phyloP scores from a whole-genome alignment of 1,284 basidiomycete genomes.

The Exobasidium cylindrosporum region DNA sequence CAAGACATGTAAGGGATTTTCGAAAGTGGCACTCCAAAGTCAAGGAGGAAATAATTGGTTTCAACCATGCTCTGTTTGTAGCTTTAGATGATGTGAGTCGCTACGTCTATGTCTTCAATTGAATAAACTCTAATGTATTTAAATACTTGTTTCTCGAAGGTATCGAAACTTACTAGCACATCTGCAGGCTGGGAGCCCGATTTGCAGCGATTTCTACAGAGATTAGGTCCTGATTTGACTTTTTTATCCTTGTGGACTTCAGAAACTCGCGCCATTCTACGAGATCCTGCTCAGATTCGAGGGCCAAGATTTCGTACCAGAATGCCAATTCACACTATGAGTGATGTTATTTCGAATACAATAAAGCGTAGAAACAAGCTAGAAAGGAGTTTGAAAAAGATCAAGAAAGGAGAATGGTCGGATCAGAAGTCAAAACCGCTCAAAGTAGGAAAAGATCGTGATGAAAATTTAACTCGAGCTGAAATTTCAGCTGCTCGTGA shows the following conservation, averaged over 20 bases:
- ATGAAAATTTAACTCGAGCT: slow-evolving; percentile 9
- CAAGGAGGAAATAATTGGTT: slow-evolving; percentile 17
- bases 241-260: slow-evolving; percentile 49
- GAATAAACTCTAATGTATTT: neutral
- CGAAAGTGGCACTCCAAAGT: slow-evolving; percentile 44
- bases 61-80: neutral
- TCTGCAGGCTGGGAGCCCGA: slow-evolving; percentile 53
- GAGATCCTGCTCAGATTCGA: slow-evolving; percentile 46
- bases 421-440: neutral
- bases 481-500: slow-evolving; percentile 15
- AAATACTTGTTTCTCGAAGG: slow-evolving; percentile 28
- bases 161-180: slow-evolving; percentile 41
- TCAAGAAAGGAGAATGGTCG: neutral
- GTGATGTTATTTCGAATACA: slow-evolving; percentile 12
- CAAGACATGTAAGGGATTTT: slow-evolving; percentile 50
- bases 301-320: slow-evolving; percentile 19
- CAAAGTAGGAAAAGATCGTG: neutral
- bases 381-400: slow-evolving; percentile 1
- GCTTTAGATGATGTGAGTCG: slow-evolving; percentile 4
- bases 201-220: slow-evolving; percentile 44
- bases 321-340: slow-evolving; percentile 37
- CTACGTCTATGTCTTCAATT: neutral
- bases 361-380: slow-evolving; percentile 1
- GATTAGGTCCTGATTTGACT: slow-evolving; percentile 38
- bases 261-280: slow-evolving; percentile 44